A percentile compares a stretch with the other conserved stretches of the same genome.
Conservation (phyloP, 2,329 filamentous ascomycete genomes). For the Scleromitrula shiraiana region DNA sequence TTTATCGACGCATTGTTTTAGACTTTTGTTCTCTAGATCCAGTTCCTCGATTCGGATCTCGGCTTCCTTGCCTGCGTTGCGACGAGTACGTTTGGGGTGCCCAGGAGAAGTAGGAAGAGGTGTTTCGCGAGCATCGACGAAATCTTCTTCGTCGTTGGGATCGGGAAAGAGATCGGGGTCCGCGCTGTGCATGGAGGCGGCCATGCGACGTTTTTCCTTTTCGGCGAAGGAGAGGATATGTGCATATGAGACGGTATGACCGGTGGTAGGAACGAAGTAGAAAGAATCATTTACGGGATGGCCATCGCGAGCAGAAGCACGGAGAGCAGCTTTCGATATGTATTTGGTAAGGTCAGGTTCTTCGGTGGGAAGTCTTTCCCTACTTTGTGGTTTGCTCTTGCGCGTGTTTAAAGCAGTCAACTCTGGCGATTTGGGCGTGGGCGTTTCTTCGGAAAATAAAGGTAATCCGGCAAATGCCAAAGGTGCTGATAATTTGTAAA, state of each 20-base stretch:
- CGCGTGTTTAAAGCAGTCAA: conserved; percentile 32
- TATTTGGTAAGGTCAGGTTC: conserved; percentile 75
- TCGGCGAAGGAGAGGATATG: conserved; percentile 70
- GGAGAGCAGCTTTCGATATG: conserved; percentile 78
- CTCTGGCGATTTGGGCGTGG: conserved; percentile 28
- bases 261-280: conserved; percentile 87
- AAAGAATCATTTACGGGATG: conserved; percentile 66
- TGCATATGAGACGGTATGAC: conserved; percentile 87
- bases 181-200: conserved; percentile 39
- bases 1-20: conserved; percentile 80
- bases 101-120: conserved; percentile 35
- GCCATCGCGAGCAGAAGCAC: conserved; percentile 64
- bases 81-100: conserved; percentile 27
- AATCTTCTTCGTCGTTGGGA: conserved; percentile 70
- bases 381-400: conserved; percentile 24
- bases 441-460: conserved; percentile 47
- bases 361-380: conserved; percentile 25
- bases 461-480: conserved; percentile 90
- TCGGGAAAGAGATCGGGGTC: conserved; percentile 33
- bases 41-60: conserved; percentile 68
- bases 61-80: conserved; percentile 27
- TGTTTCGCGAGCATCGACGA: conserved; percentile 78
- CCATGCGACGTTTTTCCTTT: conserved; percentile 55
- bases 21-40: conserved; percentile 75
- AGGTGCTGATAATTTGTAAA: conserved; percentile 82